A percentile compares a stretch with the other conserved stretches of the same genome.
phyloP scores from a whole-genome alignment of 352 stramenopile genomes.

The Phytopythium oedochilum region DNA sequence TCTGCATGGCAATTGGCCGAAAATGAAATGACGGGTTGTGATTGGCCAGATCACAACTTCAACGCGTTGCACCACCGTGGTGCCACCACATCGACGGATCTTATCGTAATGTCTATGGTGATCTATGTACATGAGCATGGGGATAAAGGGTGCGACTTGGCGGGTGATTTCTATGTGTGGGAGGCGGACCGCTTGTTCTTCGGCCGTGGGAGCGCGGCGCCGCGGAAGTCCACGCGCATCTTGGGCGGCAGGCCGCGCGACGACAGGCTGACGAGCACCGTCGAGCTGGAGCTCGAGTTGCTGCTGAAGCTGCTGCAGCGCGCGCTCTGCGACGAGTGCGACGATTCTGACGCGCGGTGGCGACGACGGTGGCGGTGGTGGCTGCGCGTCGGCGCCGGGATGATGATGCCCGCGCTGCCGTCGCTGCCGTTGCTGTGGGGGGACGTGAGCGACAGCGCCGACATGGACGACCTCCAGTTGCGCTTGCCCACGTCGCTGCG shows the following conservation, averaged over 20 bases:
- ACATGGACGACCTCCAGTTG: conserved; percentile 39
- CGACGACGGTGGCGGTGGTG: neutral
- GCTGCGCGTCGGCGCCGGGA: neutral
- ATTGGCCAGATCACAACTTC: neutral
- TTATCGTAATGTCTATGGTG: neutral
- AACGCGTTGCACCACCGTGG: too few species aligned
- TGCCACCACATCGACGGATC: too few species aligned
- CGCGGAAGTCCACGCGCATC: conserved; percentile 4
- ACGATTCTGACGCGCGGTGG: neutral
- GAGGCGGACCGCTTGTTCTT: neutral
- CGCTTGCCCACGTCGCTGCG: conserved; percentile 36
- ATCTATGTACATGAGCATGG: neutral
- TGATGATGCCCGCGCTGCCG: neutral
- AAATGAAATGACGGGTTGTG: neutral
- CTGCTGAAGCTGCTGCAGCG: conserved; percentile 7
- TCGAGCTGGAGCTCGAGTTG: conserved; percentile 7
- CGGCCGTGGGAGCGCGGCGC: neutral
- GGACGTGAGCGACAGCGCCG: conserved; percentile 35
- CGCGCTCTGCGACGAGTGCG: conserved; percentile 2
- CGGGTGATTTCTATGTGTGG: neutral
- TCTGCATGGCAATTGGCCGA: neutral
- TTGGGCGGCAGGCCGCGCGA: neutral
- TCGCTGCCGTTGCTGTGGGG: conserved; percentile 11
- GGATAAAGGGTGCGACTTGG: neutral
- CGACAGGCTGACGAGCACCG: conserved; percentile 6